Base-by-base conservation (phyloP, 2,329 filamentous ascomycete species). In the Ascochyta rabiei region DNA sequence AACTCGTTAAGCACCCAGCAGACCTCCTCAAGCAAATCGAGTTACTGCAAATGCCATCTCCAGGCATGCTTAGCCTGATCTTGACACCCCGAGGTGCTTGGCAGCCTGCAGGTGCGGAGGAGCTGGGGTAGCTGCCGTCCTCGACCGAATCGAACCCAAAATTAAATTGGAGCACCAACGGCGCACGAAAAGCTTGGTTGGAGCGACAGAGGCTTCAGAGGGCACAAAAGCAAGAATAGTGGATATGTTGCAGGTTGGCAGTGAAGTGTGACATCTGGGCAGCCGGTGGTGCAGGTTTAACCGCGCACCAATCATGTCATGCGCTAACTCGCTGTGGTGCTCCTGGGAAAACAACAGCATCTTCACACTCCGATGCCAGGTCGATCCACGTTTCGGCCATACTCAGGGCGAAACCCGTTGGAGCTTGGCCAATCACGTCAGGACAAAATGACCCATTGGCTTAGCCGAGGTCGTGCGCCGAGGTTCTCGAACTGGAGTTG, bases 371-470 rank as follows among this genome's bases (percentile, higher is more conserved):
- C 10, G 31, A 39, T 47, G 48, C 46, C 42, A 50, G 57, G 59
- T 49, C 53, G 53, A 43, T 50, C 52, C 55, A 57, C 40, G 68
- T 71, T 71, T 62, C 51, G 50, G 61, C 63, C 59, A 59, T 63
- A 60, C 57, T 62, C 64, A 64, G 63, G 66, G 60, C 44, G 47
- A 55, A 48, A 59, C 59, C 55, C 59, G 59, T 63, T 64, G 63
- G 62, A 6, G 60, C 60, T 72, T 71, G 67, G 71, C 70, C 38
- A 53, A 60, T 66, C 56, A 63, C 59, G 59, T 59, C 64, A 60
- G 57, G 35, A 42, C 45, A 18, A 42, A 39, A 56, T 58, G 31
- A 56, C 59, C 55, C 59, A 70, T 73, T 72, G 68, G 70, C 49
- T 49, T 53, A 37, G 41, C 41, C 40, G 18, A 47, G 68, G 67